These are phyloP conservation scores for Mycena alexandri DNA, from an alignment of 768 basidiomycete genomes.

Conservation along the genomic window DNA sequence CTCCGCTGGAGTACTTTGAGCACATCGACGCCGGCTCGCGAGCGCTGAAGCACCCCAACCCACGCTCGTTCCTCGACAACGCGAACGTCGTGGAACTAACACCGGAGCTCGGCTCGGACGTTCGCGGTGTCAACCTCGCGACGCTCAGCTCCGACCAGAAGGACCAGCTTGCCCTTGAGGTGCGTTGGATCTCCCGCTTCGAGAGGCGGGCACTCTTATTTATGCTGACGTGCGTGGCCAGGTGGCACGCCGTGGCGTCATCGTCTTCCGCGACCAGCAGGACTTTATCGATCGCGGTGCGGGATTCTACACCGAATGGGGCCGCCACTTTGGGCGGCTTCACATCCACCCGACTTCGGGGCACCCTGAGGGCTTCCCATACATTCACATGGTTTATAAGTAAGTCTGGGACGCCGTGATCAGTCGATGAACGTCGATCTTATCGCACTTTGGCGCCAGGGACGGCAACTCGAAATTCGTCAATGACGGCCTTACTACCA, in stretches of 20 bases:
- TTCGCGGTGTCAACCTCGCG: constrained; percentile 76
- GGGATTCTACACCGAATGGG: constrained; percentile 61
- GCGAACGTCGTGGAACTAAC: constrained; percentile 76
- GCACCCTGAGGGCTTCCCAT: constrained; percentile 78
- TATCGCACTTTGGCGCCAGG: constrained; percentile 48
- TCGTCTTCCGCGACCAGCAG: constrained; percentile 83
- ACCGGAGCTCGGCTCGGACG: constrained; percentile 80
- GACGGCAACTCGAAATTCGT: constrained; percentile 80
- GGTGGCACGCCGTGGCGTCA: constrained; percentile 78
- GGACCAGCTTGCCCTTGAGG: constrained; percentile 81
- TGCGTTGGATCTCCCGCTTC: constrained; percentile 39
- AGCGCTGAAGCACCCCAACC: constrained; percentile 74
- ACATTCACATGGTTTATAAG: constrained; percentile 87
- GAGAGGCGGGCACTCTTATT: no score
- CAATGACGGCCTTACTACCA: constrained; percentile 68
- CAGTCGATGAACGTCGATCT: constrained; percentile 1
- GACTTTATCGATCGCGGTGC: constrained; percentile 80
- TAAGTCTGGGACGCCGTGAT: constrained; percentile 39
- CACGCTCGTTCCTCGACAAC: constrained; percentile 75
- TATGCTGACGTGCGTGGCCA: constrained; percentile 39
- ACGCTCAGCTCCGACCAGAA: constrained; percentile 69
- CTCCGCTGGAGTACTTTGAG: constrained; percentile 78
- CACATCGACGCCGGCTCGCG: constrained; percentile 83
- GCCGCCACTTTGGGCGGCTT: constrained; percentile 47
- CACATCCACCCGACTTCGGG: constrained; percentile 89